phyloP scores from a whole-genome alignment of 208 protist genomes.

The Wallacemonas sp. region DNA sequence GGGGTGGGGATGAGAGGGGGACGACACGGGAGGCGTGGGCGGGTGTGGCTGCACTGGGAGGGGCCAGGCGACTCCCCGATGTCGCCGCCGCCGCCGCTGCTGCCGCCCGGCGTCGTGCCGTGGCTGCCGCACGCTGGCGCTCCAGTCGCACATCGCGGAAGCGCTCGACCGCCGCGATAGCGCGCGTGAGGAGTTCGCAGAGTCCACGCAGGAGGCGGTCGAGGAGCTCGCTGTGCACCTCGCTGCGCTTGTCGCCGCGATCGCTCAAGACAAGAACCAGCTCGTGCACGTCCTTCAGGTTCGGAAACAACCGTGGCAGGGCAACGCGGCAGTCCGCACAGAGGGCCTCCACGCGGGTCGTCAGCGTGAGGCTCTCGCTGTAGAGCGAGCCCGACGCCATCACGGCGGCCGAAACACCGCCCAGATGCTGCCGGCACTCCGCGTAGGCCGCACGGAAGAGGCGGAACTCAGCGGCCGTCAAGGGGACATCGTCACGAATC shows the following conservation, averaged over 20 bases:
- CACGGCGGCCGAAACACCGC: constrained; percentile 47
- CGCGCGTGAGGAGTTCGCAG: constrained; percentile 31
- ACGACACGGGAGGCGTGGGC: too few relatives aligned
- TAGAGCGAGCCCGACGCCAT: constrained; percentile 45
- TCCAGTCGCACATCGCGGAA: constrained; percentile 17
- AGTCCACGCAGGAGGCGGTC: constrained; percentile 38
- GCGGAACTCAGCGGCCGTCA: constrained; percentile 49
- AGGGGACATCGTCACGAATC: constrained; percentile 53
- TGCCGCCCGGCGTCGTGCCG: background rate
- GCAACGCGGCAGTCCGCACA: constrained; percentile 58
- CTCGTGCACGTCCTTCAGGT: constrained; percentile 57
- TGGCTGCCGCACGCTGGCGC: background rate
- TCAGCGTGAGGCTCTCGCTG: constrained; percentile 56
- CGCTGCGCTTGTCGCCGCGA: constrained; percentile 14
- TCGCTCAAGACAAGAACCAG: constrained; percentile 52
- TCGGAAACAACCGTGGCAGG: constrained; percentile 51
- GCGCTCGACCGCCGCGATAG: constrained; percentile 25
- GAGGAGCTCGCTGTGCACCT: constrained; percentile 28
- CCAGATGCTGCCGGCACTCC: constrained; percentile 66
- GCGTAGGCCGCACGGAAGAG: constrained; percentile 66
- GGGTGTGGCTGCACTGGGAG: too few relatives aligned
- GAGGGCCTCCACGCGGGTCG: constrained; percentile 59
- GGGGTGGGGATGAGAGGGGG: too few relatives aligned
- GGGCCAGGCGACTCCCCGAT: too few relatives aligned
- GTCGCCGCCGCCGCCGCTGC: background rate